These are phyloP conservation scores for Phlyctochytrium arcticum DNA, from an alignment of 192 early-diverging fungal genomes.

Conservation along the genomic window DNA sequence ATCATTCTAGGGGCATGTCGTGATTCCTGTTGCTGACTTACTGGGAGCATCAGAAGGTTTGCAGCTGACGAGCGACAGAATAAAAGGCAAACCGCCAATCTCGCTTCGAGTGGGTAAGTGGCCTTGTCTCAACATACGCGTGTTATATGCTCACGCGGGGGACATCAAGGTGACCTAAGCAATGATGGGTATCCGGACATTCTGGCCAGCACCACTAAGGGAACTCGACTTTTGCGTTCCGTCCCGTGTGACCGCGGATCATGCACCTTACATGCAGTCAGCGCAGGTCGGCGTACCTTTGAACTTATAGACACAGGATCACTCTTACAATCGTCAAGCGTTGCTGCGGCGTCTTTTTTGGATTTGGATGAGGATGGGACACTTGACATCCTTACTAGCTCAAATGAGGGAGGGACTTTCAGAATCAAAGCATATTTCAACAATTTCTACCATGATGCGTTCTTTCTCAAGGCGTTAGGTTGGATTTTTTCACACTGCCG, in stretches of 20 bases:
- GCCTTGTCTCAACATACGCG: background rate
- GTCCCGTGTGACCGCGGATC: conserved; percentile 47
- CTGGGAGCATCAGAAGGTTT: background rate
- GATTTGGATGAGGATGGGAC: conserved; percentile 89
- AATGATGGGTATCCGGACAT: conserved; percentile 90
- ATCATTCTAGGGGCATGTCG: conserved; percentile 13
- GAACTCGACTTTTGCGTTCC: conserved; percentile 66
- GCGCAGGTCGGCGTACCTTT: conserved; percentile 58
- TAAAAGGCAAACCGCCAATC: conserved; percentile 14
- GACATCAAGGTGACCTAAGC: conserved; percentile 68
- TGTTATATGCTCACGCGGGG: conserved; percentile 27
- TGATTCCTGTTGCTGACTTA: background rate
- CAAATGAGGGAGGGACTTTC: conserved; percentile 30
- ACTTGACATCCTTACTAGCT: conserved; percentile 73
- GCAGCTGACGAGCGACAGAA: background rate
- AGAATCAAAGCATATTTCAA: conserved; percentile 67
- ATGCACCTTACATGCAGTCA: conserved; percentile 42
- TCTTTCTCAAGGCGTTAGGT: conserved; percentile 83
- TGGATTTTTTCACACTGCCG: no score
- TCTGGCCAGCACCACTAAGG: conserved; percentile 60
- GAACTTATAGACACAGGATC: conserved; percentile 61
- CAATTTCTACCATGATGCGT: conserved; percentile 91
- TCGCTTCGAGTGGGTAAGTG: conserved; percentile 20
- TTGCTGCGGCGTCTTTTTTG: conserved; percentile 66
- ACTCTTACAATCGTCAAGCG: conserved; percentile 47